These are phyloP conservation scores for Saposhnikovia divaricata DNA, from an alignment of 129 eudicot genomes.

Conservation along the genomic window DNA sequence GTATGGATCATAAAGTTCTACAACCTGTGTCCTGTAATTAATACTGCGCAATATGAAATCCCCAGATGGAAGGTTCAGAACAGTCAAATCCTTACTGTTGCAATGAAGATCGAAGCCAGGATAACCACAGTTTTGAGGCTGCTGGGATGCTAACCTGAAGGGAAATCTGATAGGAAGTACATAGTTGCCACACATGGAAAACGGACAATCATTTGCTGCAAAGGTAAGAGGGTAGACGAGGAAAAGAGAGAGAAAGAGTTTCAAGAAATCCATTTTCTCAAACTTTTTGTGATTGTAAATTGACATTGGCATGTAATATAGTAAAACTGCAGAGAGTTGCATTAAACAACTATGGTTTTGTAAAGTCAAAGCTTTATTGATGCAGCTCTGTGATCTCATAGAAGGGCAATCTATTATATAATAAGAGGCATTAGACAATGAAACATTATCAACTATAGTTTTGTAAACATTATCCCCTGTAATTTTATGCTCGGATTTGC, in stretches of 20 bases:
- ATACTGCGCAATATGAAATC: constrained; percentile 21
- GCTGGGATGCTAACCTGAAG: constrained; percentile 13
- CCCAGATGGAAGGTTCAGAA: constrained; percentile 22
- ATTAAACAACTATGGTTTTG: constrained; percentile 1
- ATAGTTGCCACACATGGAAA: constrained; percentile 13
- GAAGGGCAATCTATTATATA: neutral
- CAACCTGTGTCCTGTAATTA: constrained; percentile 10
- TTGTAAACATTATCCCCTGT: neutral
- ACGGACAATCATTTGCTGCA: constrained; percentile 15
- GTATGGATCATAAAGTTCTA: constrained; percentile 17
- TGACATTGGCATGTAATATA: neutral
- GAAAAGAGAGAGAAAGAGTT: constrained; percentile 9
- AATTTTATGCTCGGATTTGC: neutral
- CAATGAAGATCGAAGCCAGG: constrained; percentile 29
- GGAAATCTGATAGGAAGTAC: constrained; percentile 22
- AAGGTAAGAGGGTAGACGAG: neutral
- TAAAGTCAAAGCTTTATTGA: constrained; percentile 6
- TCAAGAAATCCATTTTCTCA: neutral
- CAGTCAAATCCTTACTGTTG: constrained; percentile 4
- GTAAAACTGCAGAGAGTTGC: neutral
- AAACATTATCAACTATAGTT: neutral
- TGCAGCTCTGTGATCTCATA: constrained; percentile 4
- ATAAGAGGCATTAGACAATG: neutral
- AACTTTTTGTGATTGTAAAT: neutral
- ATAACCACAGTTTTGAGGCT: constrained; percentile 22